These are phyloP conservation scores for Spathaspora gorwiae DNA, from an alignment of 805 yeast species.

Conservation along the genomic window DNA sequence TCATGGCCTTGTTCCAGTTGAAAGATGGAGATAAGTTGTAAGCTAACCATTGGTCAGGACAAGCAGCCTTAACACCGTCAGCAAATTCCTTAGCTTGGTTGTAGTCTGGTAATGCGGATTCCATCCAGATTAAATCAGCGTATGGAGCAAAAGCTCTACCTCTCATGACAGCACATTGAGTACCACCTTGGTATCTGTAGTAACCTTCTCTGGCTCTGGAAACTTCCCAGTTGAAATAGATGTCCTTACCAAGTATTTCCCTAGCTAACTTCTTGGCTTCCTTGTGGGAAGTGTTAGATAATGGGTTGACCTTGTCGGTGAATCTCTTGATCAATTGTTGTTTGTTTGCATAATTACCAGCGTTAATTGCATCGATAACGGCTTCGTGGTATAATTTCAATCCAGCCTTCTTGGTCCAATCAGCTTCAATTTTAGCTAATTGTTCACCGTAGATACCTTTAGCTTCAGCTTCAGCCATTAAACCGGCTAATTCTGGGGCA, in stretches of 20 bases:
- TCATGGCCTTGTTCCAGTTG: constrained; percentile 97
- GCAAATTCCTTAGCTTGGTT: constrained; percentile 93
- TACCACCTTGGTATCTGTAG: constrained; percentile 94
- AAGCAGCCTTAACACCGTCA: constrained; percentile 74
- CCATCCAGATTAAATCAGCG: constrained; percentile 98
- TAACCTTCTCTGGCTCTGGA: constrained; percentile 96
- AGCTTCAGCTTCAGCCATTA: constrained; percentile 77
- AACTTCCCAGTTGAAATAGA: constrained; percentile 91
- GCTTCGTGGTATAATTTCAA: constrained; percentile 89
- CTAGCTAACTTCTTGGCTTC: constrained; percentile 77
- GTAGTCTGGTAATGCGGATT: constrained; percentile 90
- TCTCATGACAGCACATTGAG: constrained; percentile 95
- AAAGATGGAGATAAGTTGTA: constrained; percentile 95
- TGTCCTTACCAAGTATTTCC: constrained; percentile 71
- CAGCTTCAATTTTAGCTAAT: constrained; percentile 68
- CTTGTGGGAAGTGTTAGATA: constrained; percentile 67
- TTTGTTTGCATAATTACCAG: constrained; percentile 56
- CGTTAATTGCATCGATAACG: constrained; percentile 74
- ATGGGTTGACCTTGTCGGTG: constrained; percentile 65
- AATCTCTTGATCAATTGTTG: constrained; percentile 60
- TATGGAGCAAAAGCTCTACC: constrained; percentile 94
- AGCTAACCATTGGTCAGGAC: constrained; percentile 92
- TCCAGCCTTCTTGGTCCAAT: constrained; percentile 81
- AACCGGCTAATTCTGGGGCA: constrained; percentile 65
- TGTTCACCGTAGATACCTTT: constrained; percentile 68